Evolutionary conservation across 768 basidiomycete species (phyloP), one percentile per base, ranked within the genome.

Genomic region (Mycena capillaripes): DNA sequence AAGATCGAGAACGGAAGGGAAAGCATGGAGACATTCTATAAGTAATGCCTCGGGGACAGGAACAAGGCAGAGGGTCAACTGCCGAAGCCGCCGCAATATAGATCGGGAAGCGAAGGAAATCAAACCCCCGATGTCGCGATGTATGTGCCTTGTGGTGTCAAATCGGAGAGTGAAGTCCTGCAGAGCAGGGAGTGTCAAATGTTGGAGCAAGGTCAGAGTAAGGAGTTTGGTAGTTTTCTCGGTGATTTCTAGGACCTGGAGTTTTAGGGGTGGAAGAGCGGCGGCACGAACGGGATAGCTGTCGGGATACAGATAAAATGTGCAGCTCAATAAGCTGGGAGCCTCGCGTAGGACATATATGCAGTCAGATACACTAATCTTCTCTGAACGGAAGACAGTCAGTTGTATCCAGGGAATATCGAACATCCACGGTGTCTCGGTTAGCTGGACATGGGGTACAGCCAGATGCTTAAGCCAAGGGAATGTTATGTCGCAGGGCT

Each of bases 41-140:
- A 70, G 52, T 6, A 21, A 27, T n/a, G 42, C 60, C 27, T 56
- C 48, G 11, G 52, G 48, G 17, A 53, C 40, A 25, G 25, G 61
- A 29, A 40, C 3, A 21, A 52, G 59, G 25, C 61, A 63, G 21
- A 62, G 55, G 40, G 69, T 70, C 52, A 70, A 40, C n/a, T 30
- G 11, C 34, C 57, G 36, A 4, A 70, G 68, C 7, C 25, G n/a
- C n/a, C n/a, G 40, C 23, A 52, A 60, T 23, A 53, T 34, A 21
- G 60, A 70, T 23, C 69, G 69, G 30, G 60, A 34, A 34, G 60
- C 53, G 32, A 70, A 57, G 48, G 52, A 29, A 29, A 52, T 29
- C 4, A 52, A 27, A 27, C 52, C 27, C 16, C 27, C 29, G 9
- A 53, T 16, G 52, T 53, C 52, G 52, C 52, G 52, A 30, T 53